Base-by-base conservation (phyloP, 108 stramenopile genomes). In the Skeletonema grethae region DNA sequence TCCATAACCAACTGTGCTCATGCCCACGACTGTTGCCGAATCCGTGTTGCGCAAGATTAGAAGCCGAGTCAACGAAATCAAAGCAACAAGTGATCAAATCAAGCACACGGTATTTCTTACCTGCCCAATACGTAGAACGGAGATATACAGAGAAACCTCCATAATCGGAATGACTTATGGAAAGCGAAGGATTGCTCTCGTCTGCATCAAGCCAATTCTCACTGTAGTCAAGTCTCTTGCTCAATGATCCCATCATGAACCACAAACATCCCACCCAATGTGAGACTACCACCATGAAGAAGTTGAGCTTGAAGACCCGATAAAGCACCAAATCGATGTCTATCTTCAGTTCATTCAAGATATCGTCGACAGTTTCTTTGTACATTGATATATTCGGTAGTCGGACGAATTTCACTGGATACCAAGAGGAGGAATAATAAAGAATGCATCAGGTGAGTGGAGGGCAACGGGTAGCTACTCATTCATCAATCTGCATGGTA, bases 261-360 rank as follows among this genome's bases (percentile, higher is more conserved):
- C 78, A 84, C 9, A 65, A 22, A 58, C 78, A 80, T 11, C 72
- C 83, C 24, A 76, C 68, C 79, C 79, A 84, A 65, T 84, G 83
- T 30, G 67, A 80, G 29, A 76, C 57, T 10, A 75, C 63, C n/a
- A 79, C 28, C 74, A 84, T 74, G 50, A 65, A 41, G 9, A 76
- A 48, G 61, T 79, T 79, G n/a, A 84, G 34, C 57, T 76, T 70
- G 35, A 75, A 39, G 32, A 79, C 74, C 7, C 74, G 55, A 48
- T 46, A 46, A 16, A 63, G 29, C 3, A 71, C 61, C 53, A 90
- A 80, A 67, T 88, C 63, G 77, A 90, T 80, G 68, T 87, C 43
- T 82, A 90, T 61, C 80, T 89, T 76, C 79, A 84, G 16, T 79
- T 89, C 43, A 75, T 86, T 32, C 62, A 83, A 32, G 36, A 67